Evolutionary conservation across 208 protist species (phyloP).

Genomic region (Leishmania mexicana): DNA sequence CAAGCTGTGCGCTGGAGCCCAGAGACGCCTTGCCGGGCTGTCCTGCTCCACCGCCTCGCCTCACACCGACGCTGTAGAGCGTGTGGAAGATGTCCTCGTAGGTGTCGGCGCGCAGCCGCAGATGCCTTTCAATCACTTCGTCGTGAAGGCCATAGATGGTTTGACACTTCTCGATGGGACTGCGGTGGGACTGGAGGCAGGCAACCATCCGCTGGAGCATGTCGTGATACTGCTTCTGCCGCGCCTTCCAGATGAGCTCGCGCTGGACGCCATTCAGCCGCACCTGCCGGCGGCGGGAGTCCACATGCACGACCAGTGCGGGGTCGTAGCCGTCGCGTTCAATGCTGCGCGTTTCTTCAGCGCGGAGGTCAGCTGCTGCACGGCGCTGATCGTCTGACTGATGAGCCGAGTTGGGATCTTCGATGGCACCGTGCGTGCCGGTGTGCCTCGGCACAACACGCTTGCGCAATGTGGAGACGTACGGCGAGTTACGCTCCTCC

Average conservation of each 20-base stretch:
- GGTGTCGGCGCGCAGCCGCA: conserved; percentile 76
- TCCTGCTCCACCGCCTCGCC: conserved; percentile 20
- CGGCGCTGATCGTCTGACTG: conserved; percentile 20
- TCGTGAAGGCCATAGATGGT: conserved; percentile 67
- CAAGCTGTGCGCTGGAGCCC: conserved; percentile 13
- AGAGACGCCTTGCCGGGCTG: conserved; percentile 18
- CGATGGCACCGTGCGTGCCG: conserved; percentile 18
- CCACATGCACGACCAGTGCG: conserved; percentile 50
- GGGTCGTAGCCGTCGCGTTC: conserved; percentile 46
- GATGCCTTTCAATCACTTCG: conserved; percentile 53
- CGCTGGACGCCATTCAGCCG: conserved; percentile 55
- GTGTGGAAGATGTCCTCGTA: conserved; percentile 85
- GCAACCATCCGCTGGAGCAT: conserved; percentile 52
- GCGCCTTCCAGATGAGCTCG: conserved; percentile 58
- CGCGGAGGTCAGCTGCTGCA: conserved; percentile 15
- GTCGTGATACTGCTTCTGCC: conserved; percentile 61
- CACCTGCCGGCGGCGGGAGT: conserved; percentile 40
- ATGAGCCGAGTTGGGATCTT: conserved; percentile 8
- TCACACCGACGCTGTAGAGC: conserved; percentile 57
- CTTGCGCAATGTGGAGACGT: conserved; percentile 19
- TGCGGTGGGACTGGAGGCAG: conserved; percentile 69
- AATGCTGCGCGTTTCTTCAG: conserved; percentile 9
- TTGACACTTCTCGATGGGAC: conserved; percentile 66
- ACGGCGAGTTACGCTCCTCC: conserved; percentile 11
- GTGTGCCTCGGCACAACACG: conserved; percentile 23